Evolutionary conservation across 2,329 filamentous ascomycete species (phyloP).

Genomic region (Lecanicillium sp.): DNA sequence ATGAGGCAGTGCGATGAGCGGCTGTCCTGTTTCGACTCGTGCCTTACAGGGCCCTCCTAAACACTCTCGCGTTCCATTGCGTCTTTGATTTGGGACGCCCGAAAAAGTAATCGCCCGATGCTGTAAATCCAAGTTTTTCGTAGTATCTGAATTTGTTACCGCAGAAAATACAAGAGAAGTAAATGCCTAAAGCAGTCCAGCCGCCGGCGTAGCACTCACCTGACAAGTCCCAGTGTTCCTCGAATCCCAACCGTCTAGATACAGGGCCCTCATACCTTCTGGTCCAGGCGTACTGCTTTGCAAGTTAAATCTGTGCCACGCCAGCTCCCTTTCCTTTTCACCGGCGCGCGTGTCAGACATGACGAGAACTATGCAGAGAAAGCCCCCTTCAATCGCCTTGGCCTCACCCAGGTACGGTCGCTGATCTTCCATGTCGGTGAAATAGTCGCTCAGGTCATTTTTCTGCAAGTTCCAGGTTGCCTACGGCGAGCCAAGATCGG

Average conservation of each 20-base stretch:
- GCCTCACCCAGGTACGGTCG: slow-evolving; percentile 5
- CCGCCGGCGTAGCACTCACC: background rate
- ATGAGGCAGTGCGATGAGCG: too few species aligned
- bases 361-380: background rate
- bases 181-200: too few species aligned
- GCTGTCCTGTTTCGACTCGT: too few species aligned
- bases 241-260: slow-evolving; percentile 7
- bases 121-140: background rate
- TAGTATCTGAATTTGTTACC: background rate
- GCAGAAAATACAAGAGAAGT: too few species aligned
- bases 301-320: background rate
- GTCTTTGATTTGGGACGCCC: background rate
- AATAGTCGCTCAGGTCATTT: slow-evolving; percentile 2
- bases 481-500: background rate
- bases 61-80: background rate
- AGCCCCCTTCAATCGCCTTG: background rate
- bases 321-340: background rate
- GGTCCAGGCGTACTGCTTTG: slow-evolving; percentile 1
- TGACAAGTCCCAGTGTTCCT: slow-evolving; percentile 2
- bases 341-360: slow-evolving; percentile 2
- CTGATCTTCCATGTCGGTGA: background rate
- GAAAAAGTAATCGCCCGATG: background rate
- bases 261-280: slow-evolving; percentile 1
- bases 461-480: background rate
- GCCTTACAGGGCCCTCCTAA: background rate